Evolutionary conservation across 129 eudicot species (phyloP).

Genomic region (Flaveria trinervia): DNA sequence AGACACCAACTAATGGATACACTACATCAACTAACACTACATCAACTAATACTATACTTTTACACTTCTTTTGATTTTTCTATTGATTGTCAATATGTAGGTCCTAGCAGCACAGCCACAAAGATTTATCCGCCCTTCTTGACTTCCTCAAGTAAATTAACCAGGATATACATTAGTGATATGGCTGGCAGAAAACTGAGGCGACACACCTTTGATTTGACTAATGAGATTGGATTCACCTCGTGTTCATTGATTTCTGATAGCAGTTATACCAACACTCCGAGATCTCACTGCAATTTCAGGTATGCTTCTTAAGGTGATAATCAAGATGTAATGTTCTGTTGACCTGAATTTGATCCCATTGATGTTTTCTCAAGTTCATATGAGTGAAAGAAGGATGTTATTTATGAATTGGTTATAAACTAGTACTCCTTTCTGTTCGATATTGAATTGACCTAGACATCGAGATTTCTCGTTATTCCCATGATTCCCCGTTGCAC

Average conservation of each 20-base stretch:
- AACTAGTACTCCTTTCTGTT: background rate
- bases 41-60: too few relatives aligned
- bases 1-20: too few relatives aligned
- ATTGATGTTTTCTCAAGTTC: background rate
- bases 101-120: background rate
- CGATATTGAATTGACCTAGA: too few relatives aligned
- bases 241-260: slow-evolving; percentile 59
- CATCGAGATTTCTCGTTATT: too few relatives aligned
- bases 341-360: slow-evolving; percentile 5
- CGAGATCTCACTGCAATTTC: slow-evolving; percentile 47
- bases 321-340: background rate
- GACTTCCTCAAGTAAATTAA: background rate
- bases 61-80: background rate
- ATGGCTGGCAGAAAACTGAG: slow-evolving; percentile 49
- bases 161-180: slow-evolving; percentile 27
- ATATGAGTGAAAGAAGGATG: background rate
- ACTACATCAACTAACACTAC: too few relatives aligned
- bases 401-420: background rate
- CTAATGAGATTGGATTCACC: slow-evolving; percentile 44
- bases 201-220: slow-evolving; percentile 33
- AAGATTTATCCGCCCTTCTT: background rate
- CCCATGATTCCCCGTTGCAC: too few relatives aligned
- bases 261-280: slow-evolving; percentile 56
- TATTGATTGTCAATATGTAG: slow-evolving; percentile 14
- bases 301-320: slow-evolving; percentile 43